Percentiles rank a stretch among this genome's conserved stretches.
phyloP scores from a whole-genome alignment of 73 alveolate species.

The Halteria grandinella region DNA sequence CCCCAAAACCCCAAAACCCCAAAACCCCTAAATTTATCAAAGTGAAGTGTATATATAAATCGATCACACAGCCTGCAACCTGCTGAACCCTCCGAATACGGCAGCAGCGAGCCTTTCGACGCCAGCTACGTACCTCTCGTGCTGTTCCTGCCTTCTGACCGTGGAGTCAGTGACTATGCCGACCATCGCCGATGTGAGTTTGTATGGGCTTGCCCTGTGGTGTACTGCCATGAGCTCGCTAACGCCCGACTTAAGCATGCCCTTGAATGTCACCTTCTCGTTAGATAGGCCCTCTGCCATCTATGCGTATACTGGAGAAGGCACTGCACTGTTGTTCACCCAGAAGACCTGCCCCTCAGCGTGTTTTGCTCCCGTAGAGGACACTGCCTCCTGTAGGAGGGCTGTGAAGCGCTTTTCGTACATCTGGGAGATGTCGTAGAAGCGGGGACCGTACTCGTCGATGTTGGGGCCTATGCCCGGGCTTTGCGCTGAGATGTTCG shows the following conservation, averaged over 20 bases:
- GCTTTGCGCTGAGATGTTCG: conserved; percentile 34
- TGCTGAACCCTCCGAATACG: conserved; percentile 18
- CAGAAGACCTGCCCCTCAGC: conserved; percentile 40
- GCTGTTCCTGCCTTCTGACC: conserved; percentile 3
- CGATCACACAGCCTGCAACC: no score
- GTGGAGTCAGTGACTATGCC: conserved; percentile 33
- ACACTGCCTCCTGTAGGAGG: not conserved
- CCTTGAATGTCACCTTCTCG: not conserved
- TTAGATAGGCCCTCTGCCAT: not conserved
- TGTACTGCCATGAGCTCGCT: not conserved
- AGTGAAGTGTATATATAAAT: no score
- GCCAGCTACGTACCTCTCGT: conserved; percentile 1
- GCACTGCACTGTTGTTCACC: conserved; percentile 40
- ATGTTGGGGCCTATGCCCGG: conserved; percentile 51
- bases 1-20: no score
- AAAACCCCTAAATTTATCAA: no score
- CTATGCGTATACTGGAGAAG: conserved; percentile 3
- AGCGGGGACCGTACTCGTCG: conserved; percentile 51
- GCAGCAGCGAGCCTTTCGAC: conserved; percentile 4
- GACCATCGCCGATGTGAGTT: conserved; percentile 32
- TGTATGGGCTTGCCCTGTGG: conserved; percentile 3
- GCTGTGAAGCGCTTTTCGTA: conserved; percentile 12
- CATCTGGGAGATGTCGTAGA: conserved; percentile 44
- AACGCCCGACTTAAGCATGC: not conserved
- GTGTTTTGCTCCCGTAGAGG: not conserved